Percentiles rank a stretch among this genome's conserved stretches.
phyloP scores from a whole-genome alignment of 1,284 basidiomycete genomes.

The Porogramme epimiltina region DNA sequence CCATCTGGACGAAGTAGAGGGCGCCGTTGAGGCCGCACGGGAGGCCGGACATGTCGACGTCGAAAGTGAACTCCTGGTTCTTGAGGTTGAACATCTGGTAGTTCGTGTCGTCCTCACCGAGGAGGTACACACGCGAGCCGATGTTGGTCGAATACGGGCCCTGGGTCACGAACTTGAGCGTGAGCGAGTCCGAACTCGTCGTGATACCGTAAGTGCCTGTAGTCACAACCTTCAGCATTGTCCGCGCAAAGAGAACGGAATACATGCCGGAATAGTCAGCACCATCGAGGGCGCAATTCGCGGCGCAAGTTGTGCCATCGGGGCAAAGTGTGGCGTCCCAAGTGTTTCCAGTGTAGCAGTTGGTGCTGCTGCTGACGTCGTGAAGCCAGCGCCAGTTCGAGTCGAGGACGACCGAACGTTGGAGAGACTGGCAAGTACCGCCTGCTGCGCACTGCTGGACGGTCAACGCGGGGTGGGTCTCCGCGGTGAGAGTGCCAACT shows the following conservation, averaged over 20 bases:
- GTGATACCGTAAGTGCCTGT: slow-evolving; percentile 40
- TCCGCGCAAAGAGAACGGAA: too few species aligned
- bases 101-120: slow-evolving; percentile 40
- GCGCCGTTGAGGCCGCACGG: slow-evolving; percentile 60
- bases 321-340: slow-evolving; percentile 40
- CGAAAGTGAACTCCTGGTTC: slow-evolving; percentile 61
- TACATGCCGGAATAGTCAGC: slow-evolving; percentile 50
- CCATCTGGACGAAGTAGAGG: slow-evolving; percentile 44
- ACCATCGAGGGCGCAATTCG: slow-evolving; percentile 59
- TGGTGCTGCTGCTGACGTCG: slow-evolving; percentile 32
- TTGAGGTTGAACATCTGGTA: slow-evolving; percentile 55
- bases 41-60: slow-evolving; percentile 56
- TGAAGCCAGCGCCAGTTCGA: slow-evolving; percentile 42
- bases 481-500: slow-evolving; percentile 35
- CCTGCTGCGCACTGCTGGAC: slow-evolving; percentile 30
- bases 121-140: slow-evolving; percentile 58
- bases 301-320: slow-evolving; percentile 36
- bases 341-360: slow-evolving; percentile 39
- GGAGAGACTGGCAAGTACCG: slow-evolving; percentile 19
- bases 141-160: slow-evolving; percentile 42
- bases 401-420: slow-evolving; percentile 34
- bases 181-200: slow-evolving; percentile 46
- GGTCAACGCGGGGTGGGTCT: slow-evolving; percentile 35
- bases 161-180: slow-evolving; percentile 51
- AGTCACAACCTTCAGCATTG: too few species aligned